These are phyloP conservation scores for Thelephora ganbajun DNA, from an alignment of 768 basidiomycete species.

Conservation along the genomic window DNA sequence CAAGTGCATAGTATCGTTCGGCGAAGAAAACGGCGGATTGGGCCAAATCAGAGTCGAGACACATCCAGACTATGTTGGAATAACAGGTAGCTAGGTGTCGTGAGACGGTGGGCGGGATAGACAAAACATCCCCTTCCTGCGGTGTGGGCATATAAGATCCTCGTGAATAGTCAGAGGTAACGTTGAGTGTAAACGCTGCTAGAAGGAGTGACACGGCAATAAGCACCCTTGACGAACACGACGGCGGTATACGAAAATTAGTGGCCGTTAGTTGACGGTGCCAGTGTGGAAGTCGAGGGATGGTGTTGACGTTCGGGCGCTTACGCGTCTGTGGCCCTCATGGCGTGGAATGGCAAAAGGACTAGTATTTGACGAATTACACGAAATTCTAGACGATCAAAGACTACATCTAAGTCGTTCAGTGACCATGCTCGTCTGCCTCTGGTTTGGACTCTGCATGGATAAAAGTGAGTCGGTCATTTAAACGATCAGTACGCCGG, in stretches of 20 bases:
- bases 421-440: slow-evolving; percentile 67
- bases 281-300: too few species aligned
- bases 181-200: slow-evolving; percentile 3
- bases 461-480: slow-evolving; percentile 8
- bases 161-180: not conserved
- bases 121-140: slow-evolving; percentile 22
- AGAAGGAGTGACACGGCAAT: not conserved
- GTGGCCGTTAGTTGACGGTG: too few species aligned
- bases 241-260: not conserved
- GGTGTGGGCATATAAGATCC: slow-evolving; percentile 30
- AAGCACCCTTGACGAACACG: not conserved
- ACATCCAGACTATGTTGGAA: slow-evolving; percentile 65
- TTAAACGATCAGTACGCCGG: slow-evolving; percentile 4
- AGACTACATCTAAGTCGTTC: slow-evolving; percentile 7
- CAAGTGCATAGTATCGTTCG: slow-evolving; percentile 67
- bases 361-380: not conserved
- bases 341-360: not conserved
- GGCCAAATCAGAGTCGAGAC: slow-evolving; percentile 67
- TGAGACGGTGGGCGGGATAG: slow-evolving; percentile 28
- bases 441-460: slow-evolving; percentile 57
- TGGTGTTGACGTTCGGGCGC: not conserved
- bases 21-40: slow-evolving; percentile 82
- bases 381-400: not conserved
- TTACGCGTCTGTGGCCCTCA: not conserved
- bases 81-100: slow-evolving; percentile 56